Base-by-base conservation (phyloP, 176 grass and related monocot species). In the Chloris gayana region DNA sequence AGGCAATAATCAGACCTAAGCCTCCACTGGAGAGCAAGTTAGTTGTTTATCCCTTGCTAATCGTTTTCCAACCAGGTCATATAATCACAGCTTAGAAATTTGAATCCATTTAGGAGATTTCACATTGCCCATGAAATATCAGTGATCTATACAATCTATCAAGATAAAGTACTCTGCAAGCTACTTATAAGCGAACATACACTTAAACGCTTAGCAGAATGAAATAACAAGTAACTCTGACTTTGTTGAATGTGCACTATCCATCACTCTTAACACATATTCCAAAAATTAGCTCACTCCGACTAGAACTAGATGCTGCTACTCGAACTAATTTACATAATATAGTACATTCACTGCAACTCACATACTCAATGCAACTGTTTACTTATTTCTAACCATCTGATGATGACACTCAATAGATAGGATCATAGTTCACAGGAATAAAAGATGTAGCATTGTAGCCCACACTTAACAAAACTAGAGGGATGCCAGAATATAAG, bases 141-240 rank as follows among this genome's bases (percentile, higher is more conserved):
- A 37, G 7, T 37, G 35, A 37, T 6, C 35, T 37, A 44, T 44
- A 44, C 41, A 44, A 44, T 10, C 41, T 44, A 44, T 38, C 37
- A n/a, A n/a, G n/a, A 69, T 62, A 19, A 75, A n/a, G 18, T 67
- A 29, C 41, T 63, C 22, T 70, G 50, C 7, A 51, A 44, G 32
- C 38, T 68, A 62, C 24, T 44, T 30, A 54, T 15, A 9, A 70
- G 2, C 14, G 4, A 76, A 64, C 31, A 71, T 42, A 60, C 0
- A 57, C 47, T 64, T 25, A 56, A 83, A 37, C 35, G 7, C 21
- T 31, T 77, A 64, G 56, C 18, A 69, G 21, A 85, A 64, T 47
- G 26, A 17, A 6, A 15, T 14, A 50, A 50, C 5, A n/a, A n/a
- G 7, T n/a, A 32, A 70, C 73, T 45, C 42, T 67, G 19, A 60